Base-by-base conservation (phyloP, 140 eudicot genomes). In the Stevia rebaudiana region DNA sequence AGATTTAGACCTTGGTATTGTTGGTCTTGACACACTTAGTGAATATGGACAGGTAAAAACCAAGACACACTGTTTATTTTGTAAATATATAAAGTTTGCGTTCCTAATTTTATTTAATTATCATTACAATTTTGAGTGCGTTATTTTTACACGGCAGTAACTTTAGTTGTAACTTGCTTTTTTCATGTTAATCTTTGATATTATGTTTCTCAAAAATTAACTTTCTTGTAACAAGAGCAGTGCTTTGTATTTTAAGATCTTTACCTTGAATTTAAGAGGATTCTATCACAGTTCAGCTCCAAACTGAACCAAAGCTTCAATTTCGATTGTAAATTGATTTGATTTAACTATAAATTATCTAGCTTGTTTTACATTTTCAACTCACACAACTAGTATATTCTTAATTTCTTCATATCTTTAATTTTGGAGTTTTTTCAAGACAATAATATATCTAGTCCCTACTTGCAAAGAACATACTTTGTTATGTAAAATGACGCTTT, bases 1-100 rank as follows among this genome's bases (percentile, higher is more conserved):
- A 75, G 98, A 91, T 83, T 68, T 91, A 70, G 98, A 91, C 86
- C 90, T 91, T 64, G 98, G 98, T 21, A 80, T 91, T 73, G 96
- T 91, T 66, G 98, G 98, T 63, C 84, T 91, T 67, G 98, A 91
- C 82, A 91, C 82, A 24, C 79, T 87, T 61, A 57, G 77, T 23
- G 98, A 91, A 72, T 83, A 37, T 70, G 98, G 96, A 30, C 95
- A 91, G 96, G 98, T 91, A 64, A 74, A 41, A 46, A 37, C 37
- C 43, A 43, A 55, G 35, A 33, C 18, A 57, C 58, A 35, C 22
- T 3, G 35, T 37, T 67, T 1, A 41, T 67, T 11, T 1, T 68
- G 65, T 17, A 41, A 24, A 41, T 8, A 55, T 11, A 21, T 68
- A 2, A 25, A 40, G 13, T 46, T 68, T 30, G 3, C 24, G 39